Evolutionary conservation across 2,329 filamentous ascomycete genomes (phyloP), one percentile per base, ranked within the genome.

Genomic region (Talaromyces rugulosus): DNA sequence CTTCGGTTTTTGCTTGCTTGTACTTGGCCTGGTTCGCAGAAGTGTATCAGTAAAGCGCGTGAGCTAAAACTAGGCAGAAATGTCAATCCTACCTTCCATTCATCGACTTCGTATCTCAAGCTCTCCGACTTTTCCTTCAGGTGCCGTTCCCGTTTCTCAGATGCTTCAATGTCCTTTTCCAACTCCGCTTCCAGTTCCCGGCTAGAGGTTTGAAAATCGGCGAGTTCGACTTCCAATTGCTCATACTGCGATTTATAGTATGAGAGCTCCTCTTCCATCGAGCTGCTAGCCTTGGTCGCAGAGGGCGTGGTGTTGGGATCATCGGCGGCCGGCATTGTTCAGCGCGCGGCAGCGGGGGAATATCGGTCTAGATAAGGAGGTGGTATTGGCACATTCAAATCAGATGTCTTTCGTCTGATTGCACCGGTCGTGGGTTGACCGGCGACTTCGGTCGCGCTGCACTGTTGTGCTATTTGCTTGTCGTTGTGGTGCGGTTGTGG

Each of bases 191-290:
- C 95, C 33, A 99, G 84, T 76, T 98, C 95, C 75, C 92, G 90
- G 77, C 93, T 97, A 60, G 92, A 96, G 62, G 91, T 85, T 72
- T 96, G 91, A 75, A 99, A 99, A 71, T 99, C 95, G 65, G 90
- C 86, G 64, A 99, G 86, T 77, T 99, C 95, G 59, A 87, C 83
- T 78, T 97, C 95, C 42, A 99, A 85, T 74, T 92, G 87, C 78
- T 96, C 92, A 80, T 98, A 98, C 76, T 98, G 94, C 59, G 87
- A 80, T 82, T 99, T 99, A 85, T 98, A 99, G 85, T 95, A 97
- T 62, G 89, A 85, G 58, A 99, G 83, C 64, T 93, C 89, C 72
- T 95, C 91, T 72, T 92, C 88, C 52, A 76, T 67, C 9, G 77
- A 76, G 40, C 74, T 73, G 55, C 73, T 73, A 28, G 74, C 71